Evolutionary conservation across 1,284 basidiomycete species (phyloP).

Genomic region (Trichosporon sp.): DNA sequence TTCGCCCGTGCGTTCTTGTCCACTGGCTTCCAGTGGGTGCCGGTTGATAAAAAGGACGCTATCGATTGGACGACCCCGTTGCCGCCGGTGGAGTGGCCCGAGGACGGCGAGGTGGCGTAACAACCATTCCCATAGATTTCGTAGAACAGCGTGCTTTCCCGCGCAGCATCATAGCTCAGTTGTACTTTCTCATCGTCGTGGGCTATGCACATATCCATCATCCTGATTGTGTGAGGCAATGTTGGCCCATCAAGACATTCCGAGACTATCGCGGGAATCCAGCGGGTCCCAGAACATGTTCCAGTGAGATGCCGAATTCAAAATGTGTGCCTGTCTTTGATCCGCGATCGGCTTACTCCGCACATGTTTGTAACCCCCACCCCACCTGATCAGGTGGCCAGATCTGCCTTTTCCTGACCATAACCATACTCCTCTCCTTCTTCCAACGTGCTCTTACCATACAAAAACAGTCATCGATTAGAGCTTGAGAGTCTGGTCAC

Average conservation of each 20-base stretch:
- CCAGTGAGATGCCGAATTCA: background rate
- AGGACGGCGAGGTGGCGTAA: conserved; percentile 35
- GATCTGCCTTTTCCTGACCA: background rate
- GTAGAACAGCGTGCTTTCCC: background rate
- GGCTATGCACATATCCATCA: background rate
- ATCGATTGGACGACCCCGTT: conserved; percentile 39
- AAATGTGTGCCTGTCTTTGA: background rate
- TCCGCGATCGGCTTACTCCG: background rate
- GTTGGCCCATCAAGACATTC: background rate
- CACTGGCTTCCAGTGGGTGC: conserved; percentile 37
- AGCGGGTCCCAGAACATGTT: background rate
- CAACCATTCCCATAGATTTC: background rate
- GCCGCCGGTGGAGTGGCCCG: conserved; percentile 36
- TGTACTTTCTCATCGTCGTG: background rate
- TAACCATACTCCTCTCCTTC: background rate
- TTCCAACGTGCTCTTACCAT: background rate
- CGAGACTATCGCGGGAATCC: background rate
- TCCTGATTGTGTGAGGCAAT: background rate
- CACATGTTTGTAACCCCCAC: background rate
- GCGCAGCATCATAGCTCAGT: background rate
- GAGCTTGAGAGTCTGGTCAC: background rate
- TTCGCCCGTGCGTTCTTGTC: conserved; percentile 44
- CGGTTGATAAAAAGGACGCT: conserved; percentile 13
- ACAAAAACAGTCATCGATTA: background rate
- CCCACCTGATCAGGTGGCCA: background rate